Conservation (phyloP, 805 yeast genomes). For the Saccharomycopsis sp. region DNA sequence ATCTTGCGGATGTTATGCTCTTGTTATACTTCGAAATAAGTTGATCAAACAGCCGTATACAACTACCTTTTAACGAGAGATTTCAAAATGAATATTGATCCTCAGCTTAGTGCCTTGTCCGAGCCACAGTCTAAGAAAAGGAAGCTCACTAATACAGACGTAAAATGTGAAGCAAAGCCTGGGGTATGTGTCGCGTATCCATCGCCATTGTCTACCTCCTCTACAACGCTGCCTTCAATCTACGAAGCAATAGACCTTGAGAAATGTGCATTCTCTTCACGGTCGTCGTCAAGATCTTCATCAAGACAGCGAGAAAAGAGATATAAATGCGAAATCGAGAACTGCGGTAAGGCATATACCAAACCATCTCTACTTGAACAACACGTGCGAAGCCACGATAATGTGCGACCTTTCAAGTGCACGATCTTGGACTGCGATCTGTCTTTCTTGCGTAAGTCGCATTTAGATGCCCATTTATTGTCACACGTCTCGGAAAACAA, state of each 20-base stretch:
- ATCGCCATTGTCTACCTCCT: background rate
- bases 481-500: conserved; percentile 47
- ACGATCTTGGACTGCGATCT: conserved; percentile 44
- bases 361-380: conserved; percentile 80
- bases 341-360: conserved; percentile 70
- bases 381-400: conserved; percentile 72
- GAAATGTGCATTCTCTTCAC: background rate
- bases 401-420: conserved; percentile 73
- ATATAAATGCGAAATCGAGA: conserved; percentile 55
- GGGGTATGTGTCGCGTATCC: background rate
- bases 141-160: background rate
- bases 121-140: background rate
- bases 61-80: too few species aligned
- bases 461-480: conserved; percentile 63
- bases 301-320: conserved; percentile 46
- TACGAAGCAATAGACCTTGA: background rate
- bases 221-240: background rate
- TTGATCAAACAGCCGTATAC: too few species aligned
- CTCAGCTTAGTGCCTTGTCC: background rate
- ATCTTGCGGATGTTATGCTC: background rate
- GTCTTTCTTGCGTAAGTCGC: conserved; percentile 70
- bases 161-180: background rate
- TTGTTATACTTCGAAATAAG: background rate
- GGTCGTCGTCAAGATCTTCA: conserved; percentile 26
- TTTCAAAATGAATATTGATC: background rate